Evolutionary conservation across 2,329 filamentous ascomycete species (phyloP), one percentile per base, ranked within the genome.

Genomic region (Rhinocladiella similis): DNA sequence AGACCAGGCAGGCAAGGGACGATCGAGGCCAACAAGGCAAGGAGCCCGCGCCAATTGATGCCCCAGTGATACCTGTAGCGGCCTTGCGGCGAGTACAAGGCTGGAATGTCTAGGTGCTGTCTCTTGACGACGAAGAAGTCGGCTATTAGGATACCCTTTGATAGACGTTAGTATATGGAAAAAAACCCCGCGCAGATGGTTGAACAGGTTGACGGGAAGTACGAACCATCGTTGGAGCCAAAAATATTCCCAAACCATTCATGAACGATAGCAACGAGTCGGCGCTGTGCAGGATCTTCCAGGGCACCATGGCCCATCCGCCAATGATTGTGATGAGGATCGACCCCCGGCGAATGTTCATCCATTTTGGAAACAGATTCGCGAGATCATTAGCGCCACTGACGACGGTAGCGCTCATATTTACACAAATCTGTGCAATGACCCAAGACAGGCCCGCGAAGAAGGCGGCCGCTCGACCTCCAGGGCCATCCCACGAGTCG

Each of bases 1-100:
- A 87, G 73, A 0, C 83, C 84, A 0, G 83, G 84, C 1, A 87
- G 64, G 43, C 78, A 80, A 0, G 84, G 83, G 1, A 71, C 77
- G 0, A 86, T 78, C 5, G 81, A 79, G 5, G 82, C 72, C 5
- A 86, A 46, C 57, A 87, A 85, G 0, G 83, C 80, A 1, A 80
- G 69, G 2, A 82, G 70, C n/a, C 83, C 84, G 13, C 83, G 77
- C 82, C 81, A 86, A 61, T 87, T 87, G 45, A 77, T 72, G 2
- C 82, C 81, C 38, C 70, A 71, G 33, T 43, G 14, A 46, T 59
- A 63, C 4, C 58, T 45, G 35, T 63, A 63, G 14, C 54, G 56
- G 4, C 59, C 61, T 2, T 50, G 47, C 6, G 46, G 55, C 16
- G 56, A 12, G 41, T 63, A 63, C 9, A 63, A 41, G 13, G 42